These are phyloP conservation scores for Stagonosporopsis rhizophila DNA, from an alignment of 2,329 filamentous ascomycete genomes.

Conservation along the genomic window DNA sequence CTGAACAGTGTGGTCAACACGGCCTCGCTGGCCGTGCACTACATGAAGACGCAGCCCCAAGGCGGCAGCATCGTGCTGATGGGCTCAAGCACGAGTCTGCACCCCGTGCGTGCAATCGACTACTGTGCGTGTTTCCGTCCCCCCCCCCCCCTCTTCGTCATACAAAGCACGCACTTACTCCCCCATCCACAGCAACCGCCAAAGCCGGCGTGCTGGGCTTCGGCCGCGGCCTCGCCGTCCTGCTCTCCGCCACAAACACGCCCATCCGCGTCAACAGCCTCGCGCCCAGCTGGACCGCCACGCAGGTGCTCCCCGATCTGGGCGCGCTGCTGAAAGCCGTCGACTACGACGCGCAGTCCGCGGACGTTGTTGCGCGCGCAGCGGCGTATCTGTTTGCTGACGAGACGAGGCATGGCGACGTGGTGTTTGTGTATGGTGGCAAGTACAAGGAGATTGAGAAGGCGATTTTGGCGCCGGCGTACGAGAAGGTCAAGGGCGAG, in stretches of 20 bases:
- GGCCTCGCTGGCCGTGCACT: conserved; percentile 56
- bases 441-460: conserved; percentile 64
- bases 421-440: conserved; percentile 60
- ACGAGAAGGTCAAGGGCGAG: conserved; percentile 28
- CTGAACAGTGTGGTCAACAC: conserved; percentile 61
- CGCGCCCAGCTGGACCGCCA: conserved; percentile 63
- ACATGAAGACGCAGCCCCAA: conserved; percentile 57
- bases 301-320: conserved; percentile 57
- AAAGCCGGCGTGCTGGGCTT: conserved; percentile 65
- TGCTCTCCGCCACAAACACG: conserved; percentile 47
- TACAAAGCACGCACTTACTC: no score
- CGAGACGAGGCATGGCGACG: conserved; percentile 56
- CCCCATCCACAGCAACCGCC: conserved; percentile 50
- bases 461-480: conserved; percentile 30
- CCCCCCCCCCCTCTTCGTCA: no score
- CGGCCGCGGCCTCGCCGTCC: conserved; percentile 55
- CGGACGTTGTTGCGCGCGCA: conserved; percentile 57
- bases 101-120: conserved; percentile 59
- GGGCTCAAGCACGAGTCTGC: conserved; percentile 59
- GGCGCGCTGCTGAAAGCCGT: conserved; percentile 50
- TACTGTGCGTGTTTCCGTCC: conserved; percentile 52
- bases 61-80: conserved; percentile 64
- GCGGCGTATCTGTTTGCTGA: conserved; percentile 61
- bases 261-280: conserved; percentile 65
- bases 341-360: conserved; percentile 48